Percentiles rank a stretch among this genome's conserved stretches.
These are phyloP conservation scores for Malus sylvestris DNA, from an alignment of 306 rosid species.

Conservation along the genomic window DNA sequence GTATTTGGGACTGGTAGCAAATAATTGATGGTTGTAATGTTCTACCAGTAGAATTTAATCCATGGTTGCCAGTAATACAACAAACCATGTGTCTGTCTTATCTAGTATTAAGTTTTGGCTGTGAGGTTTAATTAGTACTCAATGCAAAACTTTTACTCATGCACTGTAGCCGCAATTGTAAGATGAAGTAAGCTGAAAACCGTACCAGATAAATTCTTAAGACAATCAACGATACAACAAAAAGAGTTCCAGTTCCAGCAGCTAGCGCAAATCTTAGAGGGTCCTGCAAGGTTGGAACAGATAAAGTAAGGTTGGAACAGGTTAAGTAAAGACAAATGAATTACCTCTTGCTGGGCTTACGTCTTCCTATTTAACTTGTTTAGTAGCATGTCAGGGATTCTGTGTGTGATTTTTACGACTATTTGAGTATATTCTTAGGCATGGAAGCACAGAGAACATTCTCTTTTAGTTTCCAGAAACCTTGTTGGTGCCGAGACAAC, in stretches of 20 bases:
- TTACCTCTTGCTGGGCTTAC: not conserved
- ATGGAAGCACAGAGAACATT: not conserved
- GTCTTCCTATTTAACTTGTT: not conserved
- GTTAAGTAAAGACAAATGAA: not conserved
- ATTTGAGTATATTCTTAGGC: not conserved
- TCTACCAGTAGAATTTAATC: not conserved
- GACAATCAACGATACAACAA: slow-evolving; percentile 76
- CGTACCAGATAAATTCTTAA: slow-evolving; percentile 85
- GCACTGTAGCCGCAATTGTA: not conserved
- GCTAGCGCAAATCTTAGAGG: slow-evolving; percentile 85
- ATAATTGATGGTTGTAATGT: not conserved
- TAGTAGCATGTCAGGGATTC: not conserved
- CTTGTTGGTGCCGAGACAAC: not conserved
- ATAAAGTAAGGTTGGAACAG: not conserved
- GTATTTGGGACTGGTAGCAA: not conserved
- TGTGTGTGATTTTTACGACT: not conserved
- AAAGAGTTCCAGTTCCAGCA: slow-evolving; percentile 94
- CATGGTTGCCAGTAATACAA: not conserved
- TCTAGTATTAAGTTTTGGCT: not conserved
- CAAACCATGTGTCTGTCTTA: not conserved
- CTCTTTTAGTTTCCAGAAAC: not conserved
- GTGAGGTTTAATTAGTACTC: not conserved
- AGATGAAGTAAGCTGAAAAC: not conserved
- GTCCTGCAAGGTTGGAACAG: slow-evolving; percentile 55
- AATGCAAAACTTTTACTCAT: not conserved